A percentile compares a stretch with the other conserved stretches of the same genome.
Evolutionary conservation across 1,139 yeast genomes (phyloP).

Genomic region (Suhomyces bokatorum): DNA sequence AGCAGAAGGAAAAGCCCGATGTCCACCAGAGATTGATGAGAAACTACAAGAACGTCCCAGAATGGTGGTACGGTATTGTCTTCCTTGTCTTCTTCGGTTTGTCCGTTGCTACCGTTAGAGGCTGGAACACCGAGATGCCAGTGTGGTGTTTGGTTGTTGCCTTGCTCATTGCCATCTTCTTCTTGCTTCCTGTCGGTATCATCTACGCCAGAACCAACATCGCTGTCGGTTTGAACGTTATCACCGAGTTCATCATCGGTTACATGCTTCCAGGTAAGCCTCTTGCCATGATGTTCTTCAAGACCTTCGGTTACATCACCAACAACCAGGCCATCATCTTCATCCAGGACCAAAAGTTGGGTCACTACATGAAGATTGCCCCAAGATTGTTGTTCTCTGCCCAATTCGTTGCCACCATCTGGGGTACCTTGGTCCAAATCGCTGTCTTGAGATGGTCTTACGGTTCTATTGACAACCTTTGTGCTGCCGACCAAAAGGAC

Average conservation of each 20-base stretch:
- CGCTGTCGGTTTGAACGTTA: conserved; percentile 47
- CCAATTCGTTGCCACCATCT: conserved; percentile 47
- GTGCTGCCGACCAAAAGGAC: conserved; percentile 42
- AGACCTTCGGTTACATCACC: conserved; percentile 51
- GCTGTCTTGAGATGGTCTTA: conserved; percentile 49
- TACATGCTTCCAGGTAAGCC: conserved; percentile 52
- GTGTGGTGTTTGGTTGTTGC: conserved; percentile 42
- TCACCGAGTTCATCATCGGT: conserved; percentile 47
- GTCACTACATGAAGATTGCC: conserved; percentile 54
- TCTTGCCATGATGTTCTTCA: conserved; percentile 49
- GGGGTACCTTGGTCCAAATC: conserved; percentile 47
- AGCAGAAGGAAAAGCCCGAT: conserved; percentile 50
- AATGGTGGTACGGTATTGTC: conserved; percentile 61
- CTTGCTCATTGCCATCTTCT: conserved; percentile 40
- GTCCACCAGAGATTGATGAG: conserved; percentile 65
- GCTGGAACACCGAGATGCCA: conserved; percentile 47
- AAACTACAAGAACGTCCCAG: conserved; percentile 60
- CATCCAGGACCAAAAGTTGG: conserved; percentile 56
- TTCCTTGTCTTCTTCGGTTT: conserved; percentile 41
- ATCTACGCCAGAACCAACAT: conserved; percentile 45
- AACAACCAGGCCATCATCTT: conserved; percentile 56
- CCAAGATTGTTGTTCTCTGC: conserved; percentile 48
- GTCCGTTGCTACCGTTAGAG: conserved; percentile 40
- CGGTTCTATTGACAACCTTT: conserved; percentile 47
- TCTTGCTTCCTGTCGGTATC: conserved; percentile 46